Base-by-base conservation (phyloP, 108 stramenopile genomes). In the Nitzschia sp. region DNA sequence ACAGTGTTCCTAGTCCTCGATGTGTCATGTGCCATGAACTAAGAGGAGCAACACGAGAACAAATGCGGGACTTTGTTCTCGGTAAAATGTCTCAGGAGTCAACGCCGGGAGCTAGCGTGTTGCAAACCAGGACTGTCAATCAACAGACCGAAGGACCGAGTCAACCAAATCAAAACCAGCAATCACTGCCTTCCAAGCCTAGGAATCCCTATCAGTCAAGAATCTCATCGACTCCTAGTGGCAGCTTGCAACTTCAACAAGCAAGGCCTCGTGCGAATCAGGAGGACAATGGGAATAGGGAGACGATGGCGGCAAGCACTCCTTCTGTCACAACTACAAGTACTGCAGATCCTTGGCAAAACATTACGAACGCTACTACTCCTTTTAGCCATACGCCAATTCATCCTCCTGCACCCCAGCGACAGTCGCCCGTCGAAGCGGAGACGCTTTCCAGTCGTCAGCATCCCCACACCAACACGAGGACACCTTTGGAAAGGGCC, bases 21-120 rank as follows among this genome's bases (percentile, higher is more conserved):
- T 94, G 93, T 70, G 64, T 60, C 64, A 94, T 94, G 93, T 94
- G 92, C 77, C 53, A 66, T 21, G 71, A 81, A 3, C 65, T 91
- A 10, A 76, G 87, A 17, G 46, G 6, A 42, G 81, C 69, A n/a
- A 52, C 64, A 55, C 72, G 50, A 57, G 50, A 78, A 53, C 76
- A 87, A 71, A 86, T 90, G 86, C 53, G 70, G 19, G 78, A 79
- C 41, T 88, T 85, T 74, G 75, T 85, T 21, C 11, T 41, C 41
- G 81, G 82, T 0, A 72, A 71, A 26, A 53, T 11, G 51, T 19
- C 22, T 11, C 6, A 19, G 11, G 38, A 21, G 15, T 9, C 15
- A 17, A 61, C 44, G 39, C 7, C 15, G 14, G 25, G 29, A n/a
- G 41, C 8, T 0, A 25, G 40, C 53, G 34, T 10, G 0, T 48